phyloP scores from a whole-genome alignment of 176 grass and related monocot genomes.

The Metroxylon sagu region DNA sequence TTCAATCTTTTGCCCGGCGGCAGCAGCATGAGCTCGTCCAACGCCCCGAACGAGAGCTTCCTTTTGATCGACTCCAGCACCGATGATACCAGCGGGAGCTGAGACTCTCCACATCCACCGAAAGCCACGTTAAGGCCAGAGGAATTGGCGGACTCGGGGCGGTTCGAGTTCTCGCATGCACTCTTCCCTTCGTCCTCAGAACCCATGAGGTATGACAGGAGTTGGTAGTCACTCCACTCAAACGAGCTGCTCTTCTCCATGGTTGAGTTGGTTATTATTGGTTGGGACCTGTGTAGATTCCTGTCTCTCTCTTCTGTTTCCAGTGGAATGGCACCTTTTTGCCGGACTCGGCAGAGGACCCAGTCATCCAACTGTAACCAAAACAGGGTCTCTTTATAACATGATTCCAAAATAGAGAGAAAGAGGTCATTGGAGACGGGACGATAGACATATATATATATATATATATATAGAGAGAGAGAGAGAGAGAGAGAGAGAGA shows the following conservation, averaged over 20 bases:
- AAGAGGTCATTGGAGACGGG: neutral
- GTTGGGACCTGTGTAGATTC: too few relatives aligned
- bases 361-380: conserved; percentile 32
- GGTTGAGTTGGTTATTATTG: too few relatives aligned
- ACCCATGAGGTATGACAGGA: too few relatives aligned
- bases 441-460: neutral
- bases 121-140: too few relatives aligned
- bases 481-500: neutral
- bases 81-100: conserved; percentile 8
- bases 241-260: too few relatives aligned
- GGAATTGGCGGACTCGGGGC: neutral
- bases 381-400: too few relatives aligned
- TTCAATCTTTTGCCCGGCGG: conserved; percentile 4
- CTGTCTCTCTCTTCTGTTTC: neutral
- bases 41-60: conserved; percentile 29
- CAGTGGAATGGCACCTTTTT: conserved; percentile 9
- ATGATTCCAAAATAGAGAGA: neutral
- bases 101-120: neutral
- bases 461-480: neutral
- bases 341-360: conserved; percentile 43
- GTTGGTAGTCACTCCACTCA: too few relatives aligned
- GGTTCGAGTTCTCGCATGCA: too few relatives aligned
- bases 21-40: conserved; percentile 30
- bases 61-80: conserved; percentile 37
- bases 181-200: too few relatives aligned